These are phyloP conservation scores for Suillus tomentosus DNA, from an alignment of 768 basidiomycete genomes.

Conservation along the genomic window DNA sequence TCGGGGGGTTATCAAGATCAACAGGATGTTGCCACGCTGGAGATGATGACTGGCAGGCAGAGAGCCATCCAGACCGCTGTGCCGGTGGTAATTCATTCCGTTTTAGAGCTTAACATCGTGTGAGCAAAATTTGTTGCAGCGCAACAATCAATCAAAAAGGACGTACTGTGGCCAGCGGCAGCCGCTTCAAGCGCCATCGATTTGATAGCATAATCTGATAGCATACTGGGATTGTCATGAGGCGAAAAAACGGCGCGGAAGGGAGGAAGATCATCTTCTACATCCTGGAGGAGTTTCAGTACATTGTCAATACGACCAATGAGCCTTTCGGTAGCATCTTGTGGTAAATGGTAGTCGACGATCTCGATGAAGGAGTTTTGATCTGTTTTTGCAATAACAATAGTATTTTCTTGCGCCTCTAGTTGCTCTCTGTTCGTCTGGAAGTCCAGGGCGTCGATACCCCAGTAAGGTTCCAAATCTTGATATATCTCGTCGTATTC, in stretches of 20 bases:
- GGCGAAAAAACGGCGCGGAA: slow-evolving; percentile 34
- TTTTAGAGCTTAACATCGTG: slow-evolving; percentile 26
- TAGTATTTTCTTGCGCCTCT: slow-evolving; percentile 18
- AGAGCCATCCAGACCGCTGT: slow-evolving; percentile 25
- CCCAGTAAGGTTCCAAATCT: slow-evolving; percentile 41
- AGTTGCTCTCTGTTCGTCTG: slow-evolving; percentile 21
- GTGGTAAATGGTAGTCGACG: slow-evolving; percentile 17
- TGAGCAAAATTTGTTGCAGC: not conserved
- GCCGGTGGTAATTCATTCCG: slow-evolving; percentile 36
- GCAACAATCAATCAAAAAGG: not conserved
- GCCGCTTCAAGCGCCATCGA: slow-evolving; percentile 28
- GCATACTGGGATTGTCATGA: slow-evolving; percentile 31
- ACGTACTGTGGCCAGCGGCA: slow-evolving; percentile 30
- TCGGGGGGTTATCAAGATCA: slow-evolving; percentile 22
- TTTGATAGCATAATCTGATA: slow-evolving; percentile 28
- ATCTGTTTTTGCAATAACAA: slow-evolving; percentile 29
- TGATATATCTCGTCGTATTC: slow-evolving; percentile 49
- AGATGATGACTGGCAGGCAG: slow-evolving; percentile 24
- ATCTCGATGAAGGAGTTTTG: slow-evolving; percentile 16
- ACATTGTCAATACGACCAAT: slow-evolving; percentile 13
- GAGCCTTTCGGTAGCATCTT: slow-evolving; percentile 10
- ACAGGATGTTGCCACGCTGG: slow-evolving; percentile 33
- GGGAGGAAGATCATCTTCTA: slow-evolving; percentile 33
- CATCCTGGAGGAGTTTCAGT: slow-evolving; percentile 27
- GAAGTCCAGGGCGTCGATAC: slow-evolving; percentile 34